Evolutionary conservation across 176 grass and related monocot species (phyloP).

Genomic region (Carex parvula): DNA sequence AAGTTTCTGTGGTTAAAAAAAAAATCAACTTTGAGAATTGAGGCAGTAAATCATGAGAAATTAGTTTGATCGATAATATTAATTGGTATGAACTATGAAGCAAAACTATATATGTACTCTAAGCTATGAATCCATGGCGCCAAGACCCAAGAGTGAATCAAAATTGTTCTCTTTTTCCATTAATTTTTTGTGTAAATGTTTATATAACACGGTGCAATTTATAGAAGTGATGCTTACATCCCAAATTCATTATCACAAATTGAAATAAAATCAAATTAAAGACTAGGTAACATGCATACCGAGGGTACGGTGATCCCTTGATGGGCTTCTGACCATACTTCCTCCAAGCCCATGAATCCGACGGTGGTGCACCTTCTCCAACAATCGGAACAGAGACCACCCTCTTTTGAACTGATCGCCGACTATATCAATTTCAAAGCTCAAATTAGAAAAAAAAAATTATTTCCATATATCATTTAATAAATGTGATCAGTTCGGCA

Average conservation of each 20-base stretch:
- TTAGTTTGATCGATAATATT: neutral
- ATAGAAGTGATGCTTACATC: neutral
- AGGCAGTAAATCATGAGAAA: neutral
- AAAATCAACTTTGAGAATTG: neutral
- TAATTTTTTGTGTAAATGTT: neutral
- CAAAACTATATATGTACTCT: neutral
- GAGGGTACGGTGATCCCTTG: slow-evolving; percentile 90
- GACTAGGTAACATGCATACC: slow-evolving; percentile 32
- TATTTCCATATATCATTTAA: neutral
- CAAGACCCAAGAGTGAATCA: neutral
- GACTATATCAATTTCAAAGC: slow-evolving; percentile 23
- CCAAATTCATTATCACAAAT: neutral
- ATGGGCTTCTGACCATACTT: slow-evolving; percentile 99
- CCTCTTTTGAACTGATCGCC: slow-evolving; percentile 60
- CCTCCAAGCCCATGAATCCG: slow-evolving; percentile 82
- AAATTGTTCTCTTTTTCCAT: neutral
- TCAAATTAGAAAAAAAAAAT: neutral
- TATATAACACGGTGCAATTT: neutral
- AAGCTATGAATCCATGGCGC: neutral
- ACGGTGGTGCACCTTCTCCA: slow-evolving; percentile 58
- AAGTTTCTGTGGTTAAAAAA: neutral
- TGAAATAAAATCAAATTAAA: neutral
- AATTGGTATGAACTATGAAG: neutral
- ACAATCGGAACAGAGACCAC: slow-evolving; percentile 67
- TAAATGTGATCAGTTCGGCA: neutral